Evolutionary conservation across 257 asterid genomes (phyloP).

Genomic region (Solanum ahanhuiri): DNA sequence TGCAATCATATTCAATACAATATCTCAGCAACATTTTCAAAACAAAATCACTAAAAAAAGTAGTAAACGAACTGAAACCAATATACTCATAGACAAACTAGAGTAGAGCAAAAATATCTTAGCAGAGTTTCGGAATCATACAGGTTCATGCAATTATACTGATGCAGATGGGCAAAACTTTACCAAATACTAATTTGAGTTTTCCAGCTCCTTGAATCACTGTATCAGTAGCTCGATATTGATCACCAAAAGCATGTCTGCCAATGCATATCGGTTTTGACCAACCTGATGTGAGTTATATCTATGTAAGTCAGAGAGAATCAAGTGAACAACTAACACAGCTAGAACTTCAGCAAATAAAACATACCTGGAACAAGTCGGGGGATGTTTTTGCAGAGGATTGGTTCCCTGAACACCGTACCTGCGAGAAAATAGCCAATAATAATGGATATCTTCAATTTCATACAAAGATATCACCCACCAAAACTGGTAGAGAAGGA

Average conservation of each 20-base stretch:
- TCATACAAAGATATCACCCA: neutral
- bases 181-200: slow-evolving; percentile 93
- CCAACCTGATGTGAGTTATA: slow-evolving; percentile 55
- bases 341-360: neutral
- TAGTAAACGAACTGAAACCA: neutral
- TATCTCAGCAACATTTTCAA: neutral
- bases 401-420: slow-evolving; percentile 96
- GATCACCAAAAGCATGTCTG: slow-evolving; percentile 98
- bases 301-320: neutral
- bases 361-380: slow-evolving; percentile 79
- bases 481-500: neutral
- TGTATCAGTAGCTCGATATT: slow-evolving; percentile 91
- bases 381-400: slow-evolving; percentile 88
- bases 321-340: neutral
- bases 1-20: slow-evolving; percentile 11
- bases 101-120: neutral
- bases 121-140: neutral
- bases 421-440: slow-evolving; percentile 31
- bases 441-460: neutral
- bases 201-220: slow-evolving; percentile 91
- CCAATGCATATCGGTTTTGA: slow-evolving; percentile 96
- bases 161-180: neutral
- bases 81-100: neutral
- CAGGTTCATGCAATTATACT: neutral
- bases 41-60: neutral